Conservation (phyloP, 208 protist genomes). For the Acanthamoeba lenticulata region DNA sequence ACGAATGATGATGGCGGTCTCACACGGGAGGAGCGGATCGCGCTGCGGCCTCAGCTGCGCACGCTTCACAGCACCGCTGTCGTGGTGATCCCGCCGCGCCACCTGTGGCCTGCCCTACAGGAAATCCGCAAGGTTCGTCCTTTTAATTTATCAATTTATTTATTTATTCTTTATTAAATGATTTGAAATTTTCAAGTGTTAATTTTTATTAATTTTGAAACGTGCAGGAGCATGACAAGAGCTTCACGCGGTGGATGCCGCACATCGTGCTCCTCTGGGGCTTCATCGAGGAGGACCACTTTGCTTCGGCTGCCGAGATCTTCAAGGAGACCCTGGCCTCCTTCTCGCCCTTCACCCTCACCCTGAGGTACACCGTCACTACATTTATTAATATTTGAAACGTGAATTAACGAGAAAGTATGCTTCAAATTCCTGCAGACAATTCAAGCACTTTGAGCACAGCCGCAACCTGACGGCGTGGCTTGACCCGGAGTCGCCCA, state of each 20-base stretch:
- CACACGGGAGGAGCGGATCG: conserved; percentile 33
- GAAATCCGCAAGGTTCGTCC: conserved; percentile 1
- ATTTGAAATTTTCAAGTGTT: neutral
- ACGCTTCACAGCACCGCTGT: conserved; percentile 42
- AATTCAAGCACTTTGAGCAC: conserved; percentile 66
- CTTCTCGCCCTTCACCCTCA: conserved; percentile 29
- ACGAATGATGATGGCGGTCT: neutral
- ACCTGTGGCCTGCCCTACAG: conserved; percentile 44
- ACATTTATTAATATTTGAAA: neutral
- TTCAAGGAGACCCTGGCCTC: conserved; percentile 42
- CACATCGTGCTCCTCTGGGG: conserved; percentile 44
- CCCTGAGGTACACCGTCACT: neutral
- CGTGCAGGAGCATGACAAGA: conserved; percentile 65
- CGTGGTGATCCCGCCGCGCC: conserved; percentile 34
- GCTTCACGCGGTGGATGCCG: conserved; percentile 61
- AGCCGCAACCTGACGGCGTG: conserved; percentile 40
- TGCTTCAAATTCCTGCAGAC: no score
- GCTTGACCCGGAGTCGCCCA: neutral
- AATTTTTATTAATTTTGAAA: neutral
- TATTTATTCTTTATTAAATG: neutral
- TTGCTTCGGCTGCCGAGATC: conserved; percentile 1
- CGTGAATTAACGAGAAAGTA: no score
- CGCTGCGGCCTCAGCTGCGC: conserved; percentile 5
- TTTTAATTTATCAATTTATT: conserved; percentile 29
- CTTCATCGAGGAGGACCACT: conserved; percentile 61